Evolutionary conservation across 805 yeast species (phyloP), one percentile per base, ranked within the genome.

Genomic region (Starmerella vaccinii): DNA sequence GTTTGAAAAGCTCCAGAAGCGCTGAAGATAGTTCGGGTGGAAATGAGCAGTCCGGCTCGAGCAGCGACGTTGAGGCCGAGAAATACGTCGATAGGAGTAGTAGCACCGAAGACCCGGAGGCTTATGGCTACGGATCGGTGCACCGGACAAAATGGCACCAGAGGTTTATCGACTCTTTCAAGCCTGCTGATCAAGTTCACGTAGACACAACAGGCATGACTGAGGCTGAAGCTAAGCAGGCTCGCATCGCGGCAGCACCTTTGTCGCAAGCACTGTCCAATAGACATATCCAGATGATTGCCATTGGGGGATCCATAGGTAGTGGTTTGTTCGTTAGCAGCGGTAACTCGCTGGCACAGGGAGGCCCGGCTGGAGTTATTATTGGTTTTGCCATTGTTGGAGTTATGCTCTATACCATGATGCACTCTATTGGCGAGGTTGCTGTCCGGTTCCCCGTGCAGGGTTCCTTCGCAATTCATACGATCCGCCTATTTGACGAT

Each of bases 251-350:
- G 29, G 35, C 55, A 26, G 40, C 60, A 19, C 59, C 61, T 13
- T 30, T 59, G 69, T 72, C 49, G 61, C 76, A 55, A 49, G 43
- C 57, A 8, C 45, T 55, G 51, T 46, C 65, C 61, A 43, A 43
- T 13, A 21, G 35, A 5, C 46, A 51, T 56, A 39, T 69, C 42
- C 66, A 65, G 57, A 77, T 83, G 77, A 80, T 84, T 61, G 84
- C 90, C 29, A 70, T 84, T 50, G 88, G 88, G 51, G 86, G 89
- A 46, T 81, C 89, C 49, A 80, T 84, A 52, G 95, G 94, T 59
- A 82, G 89, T 22, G 82, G 82, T 55, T 64, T 78, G 29, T 77
- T 75, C 56, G 63, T 77, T 29, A 73, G 77, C 37, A 67, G 76
- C 1, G 78, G 79, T 45, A 60, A 66, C 24, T 68, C 78, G 9